These are phyloP conservation scores for Aspergillus uvarum DNA, from an alignment of 2,329 filamentous ascomycete genomes.

Conservation along the genomic window DNA sequence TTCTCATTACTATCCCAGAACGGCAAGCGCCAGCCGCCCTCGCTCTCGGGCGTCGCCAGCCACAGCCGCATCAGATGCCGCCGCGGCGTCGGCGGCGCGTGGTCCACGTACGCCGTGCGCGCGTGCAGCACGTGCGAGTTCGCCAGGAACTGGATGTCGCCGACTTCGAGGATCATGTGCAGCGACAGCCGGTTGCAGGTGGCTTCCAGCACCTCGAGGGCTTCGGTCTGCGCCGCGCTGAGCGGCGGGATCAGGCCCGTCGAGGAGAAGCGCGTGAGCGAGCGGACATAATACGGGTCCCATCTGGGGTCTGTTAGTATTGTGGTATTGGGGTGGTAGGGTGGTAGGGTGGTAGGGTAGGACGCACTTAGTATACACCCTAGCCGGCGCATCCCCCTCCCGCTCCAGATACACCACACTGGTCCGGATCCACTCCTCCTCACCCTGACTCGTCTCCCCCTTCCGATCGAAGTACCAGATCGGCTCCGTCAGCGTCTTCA, in stretches of 20 bases:
- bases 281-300: constrained; percentile 85
- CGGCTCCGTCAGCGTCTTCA: constrained; percentile 70
- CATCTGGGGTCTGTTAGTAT: constrained; percentile 45
- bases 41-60: constrained; percentile 76
- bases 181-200: constrained; percentile 71
- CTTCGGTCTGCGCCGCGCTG: constrained; percentile 66
- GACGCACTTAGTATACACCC: constrained; percentile 70
- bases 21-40: constrained; percentile 82
- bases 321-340: background rate
- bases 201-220: constrained; percentile 69
- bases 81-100: constrained; percentile 65
- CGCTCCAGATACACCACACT: constrained; percentile 76
- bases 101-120: constrained; percentile 74
- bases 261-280: constrained; percentile 71
- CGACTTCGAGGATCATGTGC: constrained; percentile 83
- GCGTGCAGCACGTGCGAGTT: constrained; percentile 81
- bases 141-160: constrained; percentile 83
- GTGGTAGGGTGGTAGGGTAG: no score
- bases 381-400: constrained; percentile 53
- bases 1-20: constrained; percentile 79
- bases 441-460: constrained; percentile 72
- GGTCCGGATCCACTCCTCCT: constrained; percentile 72
- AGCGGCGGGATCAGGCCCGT: constrained; percentile 70
- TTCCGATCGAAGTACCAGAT: constrained; percentile 94
- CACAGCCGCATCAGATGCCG: constrained; percentile 81